Evolutionary conservation across 2,329 filamentous ascomycete genomes (phyloP), one percentile per base, ranked within the genome.

Genomic region (Ceratocystis alfenasii): DNA sequence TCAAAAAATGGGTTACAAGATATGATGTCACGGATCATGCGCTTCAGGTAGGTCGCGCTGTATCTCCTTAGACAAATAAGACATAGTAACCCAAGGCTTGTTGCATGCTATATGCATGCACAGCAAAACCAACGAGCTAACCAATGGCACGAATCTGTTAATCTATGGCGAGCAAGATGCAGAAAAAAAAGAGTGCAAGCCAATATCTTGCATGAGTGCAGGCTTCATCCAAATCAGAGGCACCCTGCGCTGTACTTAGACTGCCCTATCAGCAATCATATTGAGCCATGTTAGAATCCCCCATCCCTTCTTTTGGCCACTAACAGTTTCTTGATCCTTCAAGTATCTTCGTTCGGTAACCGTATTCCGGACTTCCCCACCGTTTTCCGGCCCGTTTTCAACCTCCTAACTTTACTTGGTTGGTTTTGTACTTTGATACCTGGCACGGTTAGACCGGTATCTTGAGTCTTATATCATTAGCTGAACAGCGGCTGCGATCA

Each of bases 281-380:
- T 1, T 41, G 36, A 41, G 12, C 36, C 36, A 41, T 15, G 36
- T 15, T 28, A 15, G 48, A 53, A 15, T 25, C 3, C 5, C 48
- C 3, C 48, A 15, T 5, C 15, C 10, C 8, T 28, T 53, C 48
- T 25, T 15, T 25, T 15, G 2, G 8, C 48, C 20, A 15, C 10
- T 5, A 53, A 28, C 48, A 28, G 25, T 28, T 4, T 28, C 1
- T 20, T 59, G 25, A 25, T 36, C 22, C 22, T 15, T 6, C 55
- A 7, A 36, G 28, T 8, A 15, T 59, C 28, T 59, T 59, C 5
- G 28, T 59, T 59, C 17, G 55, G 55, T 30, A 59, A 30, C 33
- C 55, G 55, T 59, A 59, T 59, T 8, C n/a, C 55, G 55, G 55
- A 59, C 55, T 59, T 30, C 55, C 55, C 55, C 55, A 59, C 4